Conservation (phyloP, 768 basidiomycete genomes). For the Pleurotus salmoneostramineus region DNA sequence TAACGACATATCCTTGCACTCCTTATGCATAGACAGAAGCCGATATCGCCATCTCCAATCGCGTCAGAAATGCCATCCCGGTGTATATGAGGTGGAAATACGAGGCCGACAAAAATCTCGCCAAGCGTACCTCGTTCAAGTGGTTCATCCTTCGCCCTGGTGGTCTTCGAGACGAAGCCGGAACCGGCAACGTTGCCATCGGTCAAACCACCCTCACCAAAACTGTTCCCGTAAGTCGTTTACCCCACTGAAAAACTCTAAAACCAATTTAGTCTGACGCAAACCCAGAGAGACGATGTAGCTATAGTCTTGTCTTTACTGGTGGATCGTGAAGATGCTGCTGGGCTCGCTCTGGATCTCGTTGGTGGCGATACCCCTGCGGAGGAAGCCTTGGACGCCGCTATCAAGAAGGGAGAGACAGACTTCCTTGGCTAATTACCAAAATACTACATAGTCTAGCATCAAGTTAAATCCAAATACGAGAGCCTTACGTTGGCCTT, state of each 20-base stretch:
- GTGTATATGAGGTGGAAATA: slow-evolving; percentile 46
- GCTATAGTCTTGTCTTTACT: slow-evolving; percentile 44
- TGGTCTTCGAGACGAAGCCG: slow-evolving; percentile 44
- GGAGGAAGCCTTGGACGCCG: slow-evolving; percentile 11
- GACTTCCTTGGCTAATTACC: slow-evolving; percentile 8
- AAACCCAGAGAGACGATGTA: slow-evolving; percentile 52
- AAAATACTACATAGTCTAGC: neutral
- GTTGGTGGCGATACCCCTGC: slow-evolving; percentile 31
- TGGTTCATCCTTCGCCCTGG: slow-evolving; percentile 71
- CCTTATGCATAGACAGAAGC: slow-evolving; percentile 31
- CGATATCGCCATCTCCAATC: slow-evolving; percentile 39
- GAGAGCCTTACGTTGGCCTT: too few species aligned
- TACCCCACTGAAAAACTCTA: neutral
- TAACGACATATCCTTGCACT: neutral
- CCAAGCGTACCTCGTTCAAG: slow-evolving; percentile 48
- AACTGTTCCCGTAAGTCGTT: slow-evolving; percentile 41
- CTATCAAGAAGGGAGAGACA: slow-evolving; percentile 11
- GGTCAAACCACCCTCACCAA: slow-evolving; percentile 49
- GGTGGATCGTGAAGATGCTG: slow-evolving; percentile 46
- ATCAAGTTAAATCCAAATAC: neutral
- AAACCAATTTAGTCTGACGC: neutral
- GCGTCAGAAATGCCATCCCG: slow-evolving; percentile 39
- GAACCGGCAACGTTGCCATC: slow-evolving; percentile 45
- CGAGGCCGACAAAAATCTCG: slow-evolving; percentile 45
- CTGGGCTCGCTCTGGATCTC: slow-evolving; percentile 58